Evolutionary conservation across 1,139 yeast genomes (phyloP), one percentile per base, ranked within the genome.

Genomic region (Eremothecium coryli): DNA sequence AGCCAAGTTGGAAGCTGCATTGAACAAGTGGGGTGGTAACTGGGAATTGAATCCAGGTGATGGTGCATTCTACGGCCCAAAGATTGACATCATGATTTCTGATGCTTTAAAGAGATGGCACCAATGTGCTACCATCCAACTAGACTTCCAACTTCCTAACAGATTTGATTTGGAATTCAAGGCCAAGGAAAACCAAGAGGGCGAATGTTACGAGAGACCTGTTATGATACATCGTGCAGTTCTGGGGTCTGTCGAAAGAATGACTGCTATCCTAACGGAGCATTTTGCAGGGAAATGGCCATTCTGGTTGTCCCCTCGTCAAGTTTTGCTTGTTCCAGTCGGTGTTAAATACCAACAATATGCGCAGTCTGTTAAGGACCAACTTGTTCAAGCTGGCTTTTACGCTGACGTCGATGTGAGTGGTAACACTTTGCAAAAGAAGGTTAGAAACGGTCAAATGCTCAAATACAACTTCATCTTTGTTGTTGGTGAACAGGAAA

Each of bases 271-370:
- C 52, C 76, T 90, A 62, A 86, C 94, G 41, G 98, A 90, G 62
- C 97, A 90, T 65, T 88, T 70, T 66, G 93, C 88, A 58, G 98
- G 98, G 56, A 86, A 84, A 62, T 88, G 97, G 97, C 98, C 98
- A 54, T 81, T 90, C 72, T 90, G 98, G 98, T 70, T 90, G 54
- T 86, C 96, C 21, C 98, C 98, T 54, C 82, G 97, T 70, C 98
- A 90, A 66, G 70, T 86, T 38, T 69, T 86, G 55, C 90, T 90
- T 53, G 88, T 90, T 22, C 98, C 98, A 49, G 95, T 90, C 51
- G 95, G 95, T 54, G 93, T 82, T 45, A 84, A 84, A 61, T 88
- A 80, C 68, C 76, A 70, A 56, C 94, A 78, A 45, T 90, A 90
- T 56, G 97, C 96, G 32, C 77, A 79, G 60, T 66, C 73, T 50